Conservation (phyloP, 495 filamentous ascomycete species). For the Daldinia loculata region DNA sequence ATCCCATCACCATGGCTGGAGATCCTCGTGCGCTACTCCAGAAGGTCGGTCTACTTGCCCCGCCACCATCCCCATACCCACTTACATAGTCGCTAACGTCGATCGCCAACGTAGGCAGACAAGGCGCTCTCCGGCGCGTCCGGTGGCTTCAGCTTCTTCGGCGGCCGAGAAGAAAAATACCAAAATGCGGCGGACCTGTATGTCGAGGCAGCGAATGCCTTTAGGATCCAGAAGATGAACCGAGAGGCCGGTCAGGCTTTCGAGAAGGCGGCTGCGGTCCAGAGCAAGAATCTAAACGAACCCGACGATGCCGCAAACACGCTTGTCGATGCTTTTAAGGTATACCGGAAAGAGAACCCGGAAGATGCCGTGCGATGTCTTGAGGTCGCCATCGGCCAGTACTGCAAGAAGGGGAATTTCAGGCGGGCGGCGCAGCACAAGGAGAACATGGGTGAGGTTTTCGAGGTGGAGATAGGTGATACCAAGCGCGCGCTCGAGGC, state of each 20-base stretch:
- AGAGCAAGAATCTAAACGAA: constrained; percentile 79
- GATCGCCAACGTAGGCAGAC: constrained; percentile 68
- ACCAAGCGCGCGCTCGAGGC: constrained; percentile 76
- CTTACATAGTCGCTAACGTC: constrained; percentile 41
- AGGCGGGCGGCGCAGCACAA: constrained; percentile 87
- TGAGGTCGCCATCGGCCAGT: constrained; percentile 77
- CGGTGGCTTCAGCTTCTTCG: constrained; percentile 78
- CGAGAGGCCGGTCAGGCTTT: constrained; percentile 83
- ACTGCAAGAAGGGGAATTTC: constrained; percentile 84
- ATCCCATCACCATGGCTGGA: constrained; percentile 52
- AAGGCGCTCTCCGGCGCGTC: constrained; percentile 73
- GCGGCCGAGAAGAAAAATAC: constrained; percentile 81
- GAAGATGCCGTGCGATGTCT: constrained; percentile 80
- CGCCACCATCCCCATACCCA: constrained; percentile 33
- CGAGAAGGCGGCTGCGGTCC: constrained; percentile 79
- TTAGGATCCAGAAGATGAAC: constrained; percentile 75
- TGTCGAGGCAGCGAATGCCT: constrained; percentile 82
- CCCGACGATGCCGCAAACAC: constrained; percentile 88
- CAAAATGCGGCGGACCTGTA: constrained; percentile 85
- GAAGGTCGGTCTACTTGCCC: constrained; percentile 49
- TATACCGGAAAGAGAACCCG: constrained; percentile 80
- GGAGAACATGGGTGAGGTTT: constrained; percentile 83
- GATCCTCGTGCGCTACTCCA: constrained; percentile 58
- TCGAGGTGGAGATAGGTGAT: constrained; percentile 81
- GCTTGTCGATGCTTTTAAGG: constrained; percentile 62